phyloP scores from a whole-genome alignment of 75 land plant species.

The Selaginella tamariscina region DNA sequence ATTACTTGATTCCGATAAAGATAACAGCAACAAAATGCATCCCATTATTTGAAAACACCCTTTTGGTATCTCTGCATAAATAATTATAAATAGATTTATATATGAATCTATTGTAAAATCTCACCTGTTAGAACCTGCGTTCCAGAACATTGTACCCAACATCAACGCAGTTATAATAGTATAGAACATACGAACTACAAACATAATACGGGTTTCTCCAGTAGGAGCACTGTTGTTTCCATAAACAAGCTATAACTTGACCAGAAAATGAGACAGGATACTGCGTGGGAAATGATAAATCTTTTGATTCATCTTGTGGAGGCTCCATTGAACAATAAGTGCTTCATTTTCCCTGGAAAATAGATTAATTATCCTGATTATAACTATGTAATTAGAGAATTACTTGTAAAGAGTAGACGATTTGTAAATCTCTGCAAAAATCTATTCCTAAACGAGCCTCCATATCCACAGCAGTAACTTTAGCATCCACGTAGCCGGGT shows the following conservation, averaged over 20 bases:
- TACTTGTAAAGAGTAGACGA: not conserved
- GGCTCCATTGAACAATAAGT: not conserved
- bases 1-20: slow-evolving; percentile 37
- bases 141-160: not conserved
- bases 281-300: not conserved
- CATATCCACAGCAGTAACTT: not conserved
- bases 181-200: not conserved
- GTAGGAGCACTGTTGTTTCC: not conserved
- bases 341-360: not conserved
- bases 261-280: not conserved
- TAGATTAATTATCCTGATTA: not conserved
- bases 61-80: slow-evolving; percentile 22
- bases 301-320: not conserved
- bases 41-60: slow-evolving; percentile 40
- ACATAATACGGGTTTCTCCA: not conserved
- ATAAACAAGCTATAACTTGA: not conserved
- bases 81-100: too few relatives aligned
- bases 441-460: not conserved
- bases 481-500: not conserved
- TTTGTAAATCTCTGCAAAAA: not conserved
- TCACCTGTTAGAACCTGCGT: not conserved
- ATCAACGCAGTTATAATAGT: slow-evolving; percentile 1
- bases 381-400: not conserved
- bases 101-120: too few relatives aligned
- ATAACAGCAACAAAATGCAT: slow-evolving; percentile 38